A percentile compares a stretch with the other conserved stretches of the same genome.
Conservation (phyloP, 176 grass and related monocot species). For the Elaeis guineensis region DNA sequence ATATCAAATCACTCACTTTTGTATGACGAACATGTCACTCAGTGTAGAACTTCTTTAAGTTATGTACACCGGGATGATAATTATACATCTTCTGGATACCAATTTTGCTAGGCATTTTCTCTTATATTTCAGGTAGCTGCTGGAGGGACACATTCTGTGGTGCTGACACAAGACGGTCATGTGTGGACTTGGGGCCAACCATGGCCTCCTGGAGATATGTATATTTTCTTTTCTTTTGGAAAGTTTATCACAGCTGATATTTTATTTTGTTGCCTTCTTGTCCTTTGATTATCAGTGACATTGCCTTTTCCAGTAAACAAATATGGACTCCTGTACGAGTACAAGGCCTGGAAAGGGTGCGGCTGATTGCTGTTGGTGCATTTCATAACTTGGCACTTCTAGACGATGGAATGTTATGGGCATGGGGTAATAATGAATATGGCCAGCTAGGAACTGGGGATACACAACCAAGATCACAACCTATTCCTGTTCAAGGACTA, state of each 20-base stretch:
- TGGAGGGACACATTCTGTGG: constrained; percentile 92
- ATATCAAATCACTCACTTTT: too few species aligned
- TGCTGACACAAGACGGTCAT: constrained; percentile 83
- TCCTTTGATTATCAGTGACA: background rate
- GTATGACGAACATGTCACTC: too few species aligned
- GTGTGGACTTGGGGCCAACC: constrained; percentile 99
- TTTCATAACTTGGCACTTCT: constrained; percentile 94
- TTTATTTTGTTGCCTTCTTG: too few species aligned
- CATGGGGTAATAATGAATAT: constrained; percentile 97
- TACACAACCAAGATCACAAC: constrained; percentile 89
- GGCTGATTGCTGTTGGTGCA: constrained; percentile 88
- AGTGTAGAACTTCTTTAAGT: background rate
- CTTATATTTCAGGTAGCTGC: constrained; percentile 70
- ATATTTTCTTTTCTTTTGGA: constrained; percentile 15
- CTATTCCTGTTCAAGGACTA: constrained; percentile 62
- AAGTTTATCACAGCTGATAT: background rate
- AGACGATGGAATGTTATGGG: constrained; percentile 79
- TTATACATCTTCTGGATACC: background rate
- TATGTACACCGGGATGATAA: background rate
- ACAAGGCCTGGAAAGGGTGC: constrained; percentile 78
- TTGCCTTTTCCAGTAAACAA: constrained; percentile 46
- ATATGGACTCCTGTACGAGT: constrained; percentile 87
- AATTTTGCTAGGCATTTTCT: background rate
- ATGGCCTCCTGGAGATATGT: constrained; percentile 98
- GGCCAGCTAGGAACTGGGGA: constrained; percentile 88